These are phyloP conservation scores for Platismatia glauca DNA, from an alignment of 495 filamentous ascomycete genomes.

Conservation along the genomic window DNA sequence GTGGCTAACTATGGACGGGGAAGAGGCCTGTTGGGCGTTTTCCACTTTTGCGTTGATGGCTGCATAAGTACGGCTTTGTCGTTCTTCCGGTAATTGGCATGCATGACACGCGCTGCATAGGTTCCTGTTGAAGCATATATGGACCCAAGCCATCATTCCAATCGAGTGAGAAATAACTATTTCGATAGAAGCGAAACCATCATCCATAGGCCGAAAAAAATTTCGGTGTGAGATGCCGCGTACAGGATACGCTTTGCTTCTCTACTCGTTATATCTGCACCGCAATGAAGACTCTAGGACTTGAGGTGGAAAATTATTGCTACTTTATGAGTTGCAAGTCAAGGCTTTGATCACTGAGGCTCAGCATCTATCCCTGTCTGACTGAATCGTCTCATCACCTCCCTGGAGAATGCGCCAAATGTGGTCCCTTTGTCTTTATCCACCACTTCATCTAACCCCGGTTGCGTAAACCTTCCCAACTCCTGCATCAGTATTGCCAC, in stretches of 20 bases:
- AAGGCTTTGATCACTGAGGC: neutral
- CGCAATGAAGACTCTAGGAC: neutral
- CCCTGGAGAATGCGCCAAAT: constrained; percentile 84
- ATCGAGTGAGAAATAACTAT: neutral
- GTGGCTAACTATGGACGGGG: neutral
- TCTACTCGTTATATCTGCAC: neutral
- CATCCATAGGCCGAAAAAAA: neutral
- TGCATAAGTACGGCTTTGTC: neutral
- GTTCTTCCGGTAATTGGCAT: neutral
- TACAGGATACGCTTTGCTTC: neutral
- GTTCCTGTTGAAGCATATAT: neutral
- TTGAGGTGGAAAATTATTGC: no score
- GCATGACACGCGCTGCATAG: constrained; percentile 1
- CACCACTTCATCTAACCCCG: constrained; percentile 81
- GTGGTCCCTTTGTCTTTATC: constrained; percentile 57
- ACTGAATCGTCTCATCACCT: constrained; percentile 56
- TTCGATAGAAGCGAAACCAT: neutral
- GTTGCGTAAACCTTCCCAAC: constrained; percentile 66
- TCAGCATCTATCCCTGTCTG: neutral
- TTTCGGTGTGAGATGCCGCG: neutral
- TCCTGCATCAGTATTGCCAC: neutral
- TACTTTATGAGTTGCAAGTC: neutral
- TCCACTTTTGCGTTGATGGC: neutral
- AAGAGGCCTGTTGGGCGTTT: neutral
- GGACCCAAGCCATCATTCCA: neutral